Base-by-base conservation (phyloP, 352 stramenopile genomes). In the Globisporangium emineosum region DNA sequence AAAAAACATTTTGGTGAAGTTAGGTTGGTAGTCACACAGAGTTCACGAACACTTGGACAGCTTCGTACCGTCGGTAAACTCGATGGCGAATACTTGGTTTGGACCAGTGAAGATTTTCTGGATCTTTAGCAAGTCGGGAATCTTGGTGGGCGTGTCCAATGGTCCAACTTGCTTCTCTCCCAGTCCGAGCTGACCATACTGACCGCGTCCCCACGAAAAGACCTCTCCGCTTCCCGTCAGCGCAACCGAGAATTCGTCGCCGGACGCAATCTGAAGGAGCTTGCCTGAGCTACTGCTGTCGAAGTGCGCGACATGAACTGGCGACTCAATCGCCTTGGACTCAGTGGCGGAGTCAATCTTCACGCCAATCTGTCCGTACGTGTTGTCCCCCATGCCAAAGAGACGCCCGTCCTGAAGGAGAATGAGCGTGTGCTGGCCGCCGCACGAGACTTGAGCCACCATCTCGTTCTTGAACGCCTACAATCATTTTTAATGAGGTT, bases 71-170 rank as follows among this genome's bases (percentile, higher is more conserved):
- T 91, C 62, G 3, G 85, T 91, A 55, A 85, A 91, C 70, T 93
- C 85, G 60, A 93, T 67, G 9, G 76, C 82, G 57, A 93, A 91
- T 32, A 90, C 73, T 60, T 91, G 79, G 69, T 93, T 91, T n/a
- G 77, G 74, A 29, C 82, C 85, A 10, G 79, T 72, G 33, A 74
- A 81, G 42, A 93, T 27, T 45, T 88, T 86, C 62, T 85, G 66
- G 74, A 93, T 89, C 19, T 54, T 57, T 12, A 81, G 79, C 17
- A 93, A 69, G 17, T 72, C 62, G 5, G 65, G 52, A 8, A 93
- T 67, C 57, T 89, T 85, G 3, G 82, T 89, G 0, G 85, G 82
- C 10, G 64, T 77, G 30, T 73, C 72, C 35, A 85, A 10, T 1
- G 69, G 65, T 10, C 67, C 73, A 2, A 37, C 55, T 49, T 80